Evolutionary conservation across 2,329 filamentous ascomycete genomes (phyloP).

Genomic region (Aspergillus phoenicis): DNA sequence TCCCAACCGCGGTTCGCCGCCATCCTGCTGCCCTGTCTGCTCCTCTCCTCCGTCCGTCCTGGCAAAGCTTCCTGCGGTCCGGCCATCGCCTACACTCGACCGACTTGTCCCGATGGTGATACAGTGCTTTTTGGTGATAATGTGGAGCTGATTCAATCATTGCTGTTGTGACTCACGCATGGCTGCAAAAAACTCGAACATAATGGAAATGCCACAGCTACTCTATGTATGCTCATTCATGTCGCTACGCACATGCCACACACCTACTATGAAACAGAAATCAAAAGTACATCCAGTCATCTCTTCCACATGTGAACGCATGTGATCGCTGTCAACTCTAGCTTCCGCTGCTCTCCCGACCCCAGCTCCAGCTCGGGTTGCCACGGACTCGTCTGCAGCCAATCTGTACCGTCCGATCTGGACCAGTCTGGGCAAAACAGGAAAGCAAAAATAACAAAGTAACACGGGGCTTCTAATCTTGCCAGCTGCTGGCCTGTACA

Average conservation of each 20-base stretch:
- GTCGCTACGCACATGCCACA: neutral
- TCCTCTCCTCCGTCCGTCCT: neutral
- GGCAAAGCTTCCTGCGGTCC: neutral
- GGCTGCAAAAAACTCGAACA: no score
- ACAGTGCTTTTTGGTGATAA: no score
- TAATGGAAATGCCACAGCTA: no score
- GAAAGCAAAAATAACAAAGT: neutral
- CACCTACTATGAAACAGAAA: neutral
- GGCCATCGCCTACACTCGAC: neutral
- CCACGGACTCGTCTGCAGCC: no score
- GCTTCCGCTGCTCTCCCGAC: conserved; percentile 13
- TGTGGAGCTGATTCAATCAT: no score
- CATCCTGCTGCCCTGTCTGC: neutral
- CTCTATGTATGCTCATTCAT: no score
- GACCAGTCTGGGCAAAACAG: neutral
- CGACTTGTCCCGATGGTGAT: neutral
- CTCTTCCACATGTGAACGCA: conserved; percentile 7
- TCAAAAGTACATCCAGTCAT: neutral
- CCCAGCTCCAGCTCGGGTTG: neutral
- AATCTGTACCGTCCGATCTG: neutral
- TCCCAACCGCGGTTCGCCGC: conserved; percentile 21
- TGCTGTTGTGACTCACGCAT: no score
- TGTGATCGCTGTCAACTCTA: neutral
- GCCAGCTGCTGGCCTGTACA: neutral
- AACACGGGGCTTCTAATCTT: neutral